Evolutionary conservation across 2,329 filamentous ascomycete genomes (phyloP), one percentile per base, ranked within the genome.

Genomic region (Cryphonectria japonica): DNA sequence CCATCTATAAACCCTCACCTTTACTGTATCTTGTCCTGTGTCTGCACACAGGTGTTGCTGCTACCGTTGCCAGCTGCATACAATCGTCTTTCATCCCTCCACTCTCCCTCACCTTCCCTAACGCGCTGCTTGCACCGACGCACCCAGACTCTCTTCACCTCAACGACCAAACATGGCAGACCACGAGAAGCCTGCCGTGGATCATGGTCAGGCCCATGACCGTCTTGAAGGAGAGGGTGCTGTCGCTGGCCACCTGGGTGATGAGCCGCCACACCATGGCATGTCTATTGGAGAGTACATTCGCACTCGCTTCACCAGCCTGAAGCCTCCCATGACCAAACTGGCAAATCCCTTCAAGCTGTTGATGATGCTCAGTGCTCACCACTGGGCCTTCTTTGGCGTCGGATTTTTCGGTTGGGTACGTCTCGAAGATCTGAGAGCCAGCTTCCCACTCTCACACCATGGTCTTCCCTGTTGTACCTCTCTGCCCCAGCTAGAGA

Each of bases 381-480:
- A 81, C 52, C 85, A 88, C 61, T 89, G 87, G 87, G 81, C 83
- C 0, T 88, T 88, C 71, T 89, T 89, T 76, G 76, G 79, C 13
- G 81, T 89, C 67, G 85, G 86, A 1, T 88, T 89, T 66, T 78
- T 80, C 41, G 87, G 85, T n/a, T 89, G 87, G 87, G 86, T 87
- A 78, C 67, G 83, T 77, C 22, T 7, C 7, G 22, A 39, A 26
- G 22, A 8, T 22, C 43, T 6, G 16, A 22, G 43, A 46, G 43
- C 16, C 43, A 22, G 2, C 60, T 29, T 5, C 13, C 26, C 11
- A 26, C 5, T 16, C 34, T 8, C 6, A 16, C 61, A 43, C 41
- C 5, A 13, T 13, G 46, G 46, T 57, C 26, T 41, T 26, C 41
- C 3, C 19, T 54, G 52, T 26, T 54, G 52, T 26, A 14, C 34